Evolutionary conservation across 2,329 filamentous ascomycete species (phyloP).

Genomic region (Hypoxylon sp.): DNA sequence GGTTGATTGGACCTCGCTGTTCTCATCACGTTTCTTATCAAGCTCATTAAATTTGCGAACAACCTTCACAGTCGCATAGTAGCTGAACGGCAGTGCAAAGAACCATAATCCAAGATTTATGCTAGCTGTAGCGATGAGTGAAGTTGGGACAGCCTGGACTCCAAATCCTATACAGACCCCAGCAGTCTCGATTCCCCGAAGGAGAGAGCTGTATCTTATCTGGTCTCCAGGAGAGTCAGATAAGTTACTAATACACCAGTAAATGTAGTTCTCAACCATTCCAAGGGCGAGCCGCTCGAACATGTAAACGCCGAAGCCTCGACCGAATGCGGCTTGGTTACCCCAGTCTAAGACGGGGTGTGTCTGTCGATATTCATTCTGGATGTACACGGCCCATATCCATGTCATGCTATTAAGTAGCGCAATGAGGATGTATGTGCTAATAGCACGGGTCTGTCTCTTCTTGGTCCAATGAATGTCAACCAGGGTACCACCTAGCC

Average conservation of each 20-base stretch:
- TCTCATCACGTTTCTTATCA: slow-evolving; percentile 34
- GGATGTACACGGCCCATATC: slow-evolving; percentile 64
- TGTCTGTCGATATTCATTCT: slow-evolving; percentile 62
- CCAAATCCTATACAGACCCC: slow-evolving; percentile 60
- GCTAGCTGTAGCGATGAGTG: slow-evolving; percentile 60
- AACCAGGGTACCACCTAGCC: slow-evolving; percentile 56
- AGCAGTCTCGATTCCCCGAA: slow-evolving; percentile 60
- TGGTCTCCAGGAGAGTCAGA: slow-evolving; percentile 61
- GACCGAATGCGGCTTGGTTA: slow-evolving; percentile 57
- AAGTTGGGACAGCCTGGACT: slow-evolving; percentile 61
- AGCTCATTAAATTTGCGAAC: slow-evolving; percentile 58
- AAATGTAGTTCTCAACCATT: slow-evolving; percentile 62
- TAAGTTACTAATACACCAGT: slow-evolving; percentile 63
- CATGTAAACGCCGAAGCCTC: slow-evolving; percentile 61
- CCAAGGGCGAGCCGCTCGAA: slow-evolving; percentile 58
- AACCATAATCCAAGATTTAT: slow-evolving; percentile 62
- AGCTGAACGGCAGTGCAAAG: slow-evolving; percentile 60
- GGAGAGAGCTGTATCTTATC: slow-evolving; percentile 61
- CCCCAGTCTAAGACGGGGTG: slow-evolving; percentile 62
- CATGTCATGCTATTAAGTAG: slow-evolving; percentile 61
- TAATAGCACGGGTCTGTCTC: slow-evolving; percentile 58
- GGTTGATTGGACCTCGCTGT: not conserved
- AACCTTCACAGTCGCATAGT: slow-evolving; percentile 60
- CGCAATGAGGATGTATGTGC: slow-evolving; percentile 59
- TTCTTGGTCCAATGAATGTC: slow-evolving; percentile 58